These are phyloP conservation scores for Lachancea nothofagi DNA, from an alignment of 805 yeast species.

Conservation along the genomic window DNA sequence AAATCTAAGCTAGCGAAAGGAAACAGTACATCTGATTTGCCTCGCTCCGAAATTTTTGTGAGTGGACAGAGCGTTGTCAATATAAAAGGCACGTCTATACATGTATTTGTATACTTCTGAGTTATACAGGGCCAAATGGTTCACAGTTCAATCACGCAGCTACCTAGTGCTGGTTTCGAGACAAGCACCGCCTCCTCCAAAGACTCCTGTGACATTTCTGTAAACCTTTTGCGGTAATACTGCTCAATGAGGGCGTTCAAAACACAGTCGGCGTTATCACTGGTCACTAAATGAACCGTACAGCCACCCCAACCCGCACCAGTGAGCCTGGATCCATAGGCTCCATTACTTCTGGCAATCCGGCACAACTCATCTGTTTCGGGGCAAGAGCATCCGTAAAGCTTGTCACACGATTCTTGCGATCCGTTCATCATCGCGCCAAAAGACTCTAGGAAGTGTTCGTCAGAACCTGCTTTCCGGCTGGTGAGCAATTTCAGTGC, in stretches of 20 bases:
- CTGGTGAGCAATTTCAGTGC: slow-evolving; percentile 40
- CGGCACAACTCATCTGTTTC: slow-evolving; percentile 49
- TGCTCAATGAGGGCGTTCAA: slow-evolving; percentile 45
- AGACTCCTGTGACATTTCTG: slow-evolving; percentile 41
- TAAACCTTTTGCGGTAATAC: slow-evolving; percentile 47
- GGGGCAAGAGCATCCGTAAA: slow-evolving; percentile 50
- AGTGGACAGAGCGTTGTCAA: no score
- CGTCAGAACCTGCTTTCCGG: slow-evolving; percentile 16
- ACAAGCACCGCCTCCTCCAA: slow-evolving; percentile 48
- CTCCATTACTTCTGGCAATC: slow-evolving; percentile 51
- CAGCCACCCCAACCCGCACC: slow-evolving; percentile 82
- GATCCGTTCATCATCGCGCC: slow-evolving; percentile 57
- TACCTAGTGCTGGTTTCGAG: slow-evolving; percentile 53
- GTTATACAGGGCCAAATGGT: not conserved
- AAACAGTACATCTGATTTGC: no score
- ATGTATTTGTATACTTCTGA: no score
- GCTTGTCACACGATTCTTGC: slow-evolving; percentile 45
- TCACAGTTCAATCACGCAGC: slow-evolving; percentile 30
- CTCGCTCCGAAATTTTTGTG: no score
- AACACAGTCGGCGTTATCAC: slow-evolving; percentile 28
- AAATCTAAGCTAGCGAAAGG: no score
- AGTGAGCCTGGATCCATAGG: slow-evolving; percentile 64
- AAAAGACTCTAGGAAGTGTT: slow-evolving; percentile 37
- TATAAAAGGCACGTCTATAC: no score
- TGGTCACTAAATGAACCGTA: slow-evolving; percentile 53